Percentiles rank a stretch among this genome's conserved stretches.
phyloP scores from a whole-genome alignment of 176 grass and related monocot genomes.

The Poa annua region DNA sequence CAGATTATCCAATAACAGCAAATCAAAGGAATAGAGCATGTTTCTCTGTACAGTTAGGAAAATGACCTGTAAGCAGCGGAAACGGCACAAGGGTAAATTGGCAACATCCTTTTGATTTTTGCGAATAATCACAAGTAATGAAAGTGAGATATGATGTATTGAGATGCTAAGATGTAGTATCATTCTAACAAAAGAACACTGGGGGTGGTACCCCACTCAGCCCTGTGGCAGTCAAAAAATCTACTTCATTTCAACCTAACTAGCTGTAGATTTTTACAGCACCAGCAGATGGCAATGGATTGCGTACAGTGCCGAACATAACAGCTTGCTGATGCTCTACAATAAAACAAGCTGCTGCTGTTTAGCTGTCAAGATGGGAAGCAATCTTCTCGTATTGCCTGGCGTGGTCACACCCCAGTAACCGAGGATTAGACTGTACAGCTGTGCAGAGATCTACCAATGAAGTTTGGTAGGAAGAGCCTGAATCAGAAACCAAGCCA shows the following conservation, averaged over 20 bases:
- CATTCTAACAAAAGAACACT: constrained; percentile 25
- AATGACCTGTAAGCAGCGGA: not conserved
- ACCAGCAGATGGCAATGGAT: constrained; percentile 20
- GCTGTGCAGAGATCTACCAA: constrained; percentile 62
- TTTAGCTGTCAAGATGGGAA: constrained; percentile 41
- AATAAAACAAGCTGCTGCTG: constrained; percentile 2
- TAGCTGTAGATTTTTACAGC: constrained; percentile 45
- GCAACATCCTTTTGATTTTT: constrained; percentile 23
- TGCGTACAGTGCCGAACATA: constrained; percentile 20
- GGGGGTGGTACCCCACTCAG: constrained; percentile 23
- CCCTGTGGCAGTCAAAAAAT: constrained; percentile 34
- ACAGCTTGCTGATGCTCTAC: constrained; percentile 8
- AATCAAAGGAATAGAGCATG: not conserved
- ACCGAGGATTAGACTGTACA: constrained; percentile 46
- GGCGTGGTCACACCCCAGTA: constrained; percentile 40
- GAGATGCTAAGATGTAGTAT: constrained; percentile 46
- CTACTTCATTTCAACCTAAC: constrained; percentile 40
- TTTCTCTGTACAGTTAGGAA: not conserved
- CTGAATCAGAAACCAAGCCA: constrained; percentile 3
- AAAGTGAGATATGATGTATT: constrained; percentile 44
- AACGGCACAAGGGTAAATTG: not conserved
- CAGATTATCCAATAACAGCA: not conserved
- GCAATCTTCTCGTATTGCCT: constrained; percentile 48
- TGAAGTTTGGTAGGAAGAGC: constrained; percentile 42
- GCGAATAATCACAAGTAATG: constrained; percentile 45